Base-by-base conservation (phyloP, 768 basidiomycete genomes). In the Leccinellum luteum region DNA sequence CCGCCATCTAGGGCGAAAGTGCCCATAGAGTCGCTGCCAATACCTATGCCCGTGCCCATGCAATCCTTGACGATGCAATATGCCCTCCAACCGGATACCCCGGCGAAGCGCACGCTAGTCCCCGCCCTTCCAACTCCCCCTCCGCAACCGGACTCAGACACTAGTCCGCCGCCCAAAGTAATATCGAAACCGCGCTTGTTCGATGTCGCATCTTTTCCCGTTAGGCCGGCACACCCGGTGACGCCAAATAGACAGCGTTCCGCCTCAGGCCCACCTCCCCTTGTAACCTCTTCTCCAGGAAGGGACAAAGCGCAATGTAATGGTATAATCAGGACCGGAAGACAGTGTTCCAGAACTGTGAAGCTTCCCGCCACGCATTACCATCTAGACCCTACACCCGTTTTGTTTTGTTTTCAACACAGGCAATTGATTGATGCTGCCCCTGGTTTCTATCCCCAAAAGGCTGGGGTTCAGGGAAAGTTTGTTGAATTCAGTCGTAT, bases 381-480 rank as follows among this genome's bases (percentile, higher is more conserved):
- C 14, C 44, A 23, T 57, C 49, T 72, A 23, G 65, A 73, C 23
- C 72, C 71, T 3, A 63, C 44, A 4, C 71, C 70, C 9, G 70
- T 55, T 19, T 62, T 79, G 17, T 90, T 85, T 69, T 91, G 89
- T 62, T 76, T 77, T 67, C 84, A 89, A 65, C 91, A 92, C 62
- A 72, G 73, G 21, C 81, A 83, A 58, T 80, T 79, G 48, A 65
- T 89, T 38, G 71, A 86, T 35, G 45, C 45, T 34, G 66, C 65
- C 1, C 80, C 73, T 7, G 86, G 87, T 13, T 88, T 83, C 61
- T 85, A 85, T 64, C 73, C 80, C n/a, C 73, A 75, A 48, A 80
- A 76, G 54, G 75, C 70, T 28, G 76, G 75, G 14, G 58, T 21
- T 58, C 41, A 47, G 14, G 72, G 63, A 48, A 75, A 73, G 57